These are phyloP conservation scores for Hanseniaspora valbyensis DNA, from an alignment of 805 yeast species.

Conservation along the genomic window DNA sequence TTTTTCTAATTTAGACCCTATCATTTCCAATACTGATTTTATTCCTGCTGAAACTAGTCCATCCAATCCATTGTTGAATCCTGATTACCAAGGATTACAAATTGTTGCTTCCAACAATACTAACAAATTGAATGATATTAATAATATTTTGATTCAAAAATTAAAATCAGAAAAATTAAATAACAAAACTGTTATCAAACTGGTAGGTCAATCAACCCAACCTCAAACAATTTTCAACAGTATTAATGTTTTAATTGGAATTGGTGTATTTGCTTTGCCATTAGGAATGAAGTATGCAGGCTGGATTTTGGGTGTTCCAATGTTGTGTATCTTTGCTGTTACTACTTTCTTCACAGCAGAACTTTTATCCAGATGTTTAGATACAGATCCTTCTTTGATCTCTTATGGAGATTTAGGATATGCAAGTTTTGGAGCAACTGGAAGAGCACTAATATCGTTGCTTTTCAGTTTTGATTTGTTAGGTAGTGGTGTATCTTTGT, in stretches of 20 bases:
- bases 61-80: slow-evolving; percentile 6
- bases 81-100: slow-evolving; percentile 21
- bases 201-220: slow-evolving; percentile 72
- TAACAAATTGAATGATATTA: slow-evolving; percentile 32
- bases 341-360: slow-evolving; percentile 70
- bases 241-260: slow-evolving; percentile 63
- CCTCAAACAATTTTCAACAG: slow-evolving; percentile 71
- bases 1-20: not conserved
- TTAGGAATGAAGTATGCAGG: slow-evolving; percentile 59
- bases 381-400: slow-evolving; percentile 66
- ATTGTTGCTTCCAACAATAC: slow-evolving; percentile 35
- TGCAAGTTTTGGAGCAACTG: slow-evolving; percentile 71
- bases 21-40: not conserved
- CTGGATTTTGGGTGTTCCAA: slow-evolving; percentile 53
- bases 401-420: slow-evolving; percentile 84
- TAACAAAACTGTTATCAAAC: slow-evolving; percentile 58
- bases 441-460: slow-evolving; percentile 60
- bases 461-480: slow-evolving; percentile 66
- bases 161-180: slow-evolving; percentile 57
- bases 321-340: slow-evolving; percentile 49
- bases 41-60: not conserved
- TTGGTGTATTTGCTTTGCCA: slow-evolving; percentile 65
- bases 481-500: slow-evolving; percentile 72
- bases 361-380: slow-evolving; percentile 62
- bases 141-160: slow-evolving; percentile 42